These are phyloP conservation scores for Diaporthe sp. DNA, from an alignment of 2,329 filamentous ascomycete genomes.

Conservation along the genomic window DNA sequence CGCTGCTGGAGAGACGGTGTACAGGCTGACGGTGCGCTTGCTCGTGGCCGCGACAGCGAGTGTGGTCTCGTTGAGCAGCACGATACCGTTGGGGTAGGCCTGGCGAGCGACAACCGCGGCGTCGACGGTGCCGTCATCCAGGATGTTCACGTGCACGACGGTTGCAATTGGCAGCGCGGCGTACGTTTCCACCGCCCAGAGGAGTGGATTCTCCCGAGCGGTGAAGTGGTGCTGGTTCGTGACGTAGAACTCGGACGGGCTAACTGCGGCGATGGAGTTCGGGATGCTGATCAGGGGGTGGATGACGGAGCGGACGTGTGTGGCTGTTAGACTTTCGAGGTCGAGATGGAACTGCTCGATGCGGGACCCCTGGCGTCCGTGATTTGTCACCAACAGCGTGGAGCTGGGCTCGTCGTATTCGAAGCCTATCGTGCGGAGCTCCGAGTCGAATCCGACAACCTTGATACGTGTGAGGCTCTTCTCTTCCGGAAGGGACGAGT, in stretches of 20 bases:
- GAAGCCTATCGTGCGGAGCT: conserved; percentile 58
- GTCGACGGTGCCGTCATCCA: conserved; percentile 14
- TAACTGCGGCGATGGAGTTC: conserved; percentile 55
- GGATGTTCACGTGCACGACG: conserved; percentile 53
- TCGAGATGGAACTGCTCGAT: conserved; percentile 59
- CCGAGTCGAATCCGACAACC: conserved; percentile 43
- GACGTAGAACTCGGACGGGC: conserved; percentile 55
- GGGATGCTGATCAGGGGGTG: conserved; percentile 56
- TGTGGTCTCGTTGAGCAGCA: conserved; percentile 55
- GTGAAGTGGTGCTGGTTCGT: conserved; percentile 58
- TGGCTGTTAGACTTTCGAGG: conserved; percentile 50
- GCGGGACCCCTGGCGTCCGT: conserved; percentile 52
- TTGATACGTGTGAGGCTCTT: background rate
- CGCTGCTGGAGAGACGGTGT: conserved; percentile 42
- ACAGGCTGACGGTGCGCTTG: conserved; percentile 49
- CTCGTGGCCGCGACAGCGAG: conserved; percentile 56
- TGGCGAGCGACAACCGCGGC: conserved; percentile 49
- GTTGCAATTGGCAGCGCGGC: conserved; percentile 50
- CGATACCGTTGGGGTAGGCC: conserved; percentile 59
- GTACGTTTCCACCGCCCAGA: conserved; percentile 53
- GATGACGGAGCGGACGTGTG: conserved; percentile 53
- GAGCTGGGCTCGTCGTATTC: conserved; percentile 53
- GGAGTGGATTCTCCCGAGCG: conserved; percentile 43
- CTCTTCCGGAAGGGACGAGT: background rate
- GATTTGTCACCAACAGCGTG: conserved; percentile 55